Percentiles rank a stretch among this genome's conserved stretches.
These are phyloP conservation scores for Mycena citricolor DNA, from an alignment of 1,284 basidiomycete species.

Conservation along the genomic window DNA sequence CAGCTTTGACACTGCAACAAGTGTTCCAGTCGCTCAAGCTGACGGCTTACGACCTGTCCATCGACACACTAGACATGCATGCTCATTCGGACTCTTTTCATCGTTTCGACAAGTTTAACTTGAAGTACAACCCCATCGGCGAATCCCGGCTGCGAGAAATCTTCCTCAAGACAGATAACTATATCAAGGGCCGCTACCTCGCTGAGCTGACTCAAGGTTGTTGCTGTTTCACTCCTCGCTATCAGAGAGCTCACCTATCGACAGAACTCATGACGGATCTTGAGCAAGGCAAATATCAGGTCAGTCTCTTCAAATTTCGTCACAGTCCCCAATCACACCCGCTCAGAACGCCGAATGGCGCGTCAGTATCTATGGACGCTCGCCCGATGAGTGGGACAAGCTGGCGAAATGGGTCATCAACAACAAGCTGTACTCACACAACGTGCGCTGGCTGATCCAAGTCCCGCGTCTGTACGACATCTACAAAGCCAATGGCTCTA, in stretches of 20 bases:
- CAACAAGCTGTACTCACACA: constrained; percentile 93
- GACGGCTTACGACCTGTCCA: constrained; percentile 96
- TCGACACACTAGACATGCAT: constrained; percentile 99
- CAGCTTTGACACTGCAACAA: constrained; percentile 86
- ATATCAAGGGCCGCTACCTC: constrained; percentile 88
- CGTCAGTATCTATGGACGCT: constrained; percentile 90
- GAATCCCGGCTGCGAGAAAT: constrained; percentile 95
- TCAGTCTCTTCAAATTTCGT: constrained; percentile 29
- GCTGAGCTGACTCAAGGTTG: constrained; percentile 91
- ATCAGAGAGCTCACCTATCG: constrained; percentile 6
- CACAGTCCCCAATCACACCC: neutral
- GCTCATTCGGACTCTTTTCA: constrained; percentile 98
- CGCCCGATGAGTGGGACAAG: constrained; percentile 92
- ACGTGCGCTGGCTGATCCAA: constrained; percentile 98
- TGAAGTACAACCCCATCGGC: constrained; percentile 93
- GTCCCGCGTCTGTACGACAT: constrained; percentile 95
- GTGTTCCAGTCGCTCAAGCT: constrained; percentile 96
- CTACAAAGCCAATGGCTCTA: constrained; percentile 87
- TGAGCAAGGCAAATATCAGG: constrained; percentile 98
- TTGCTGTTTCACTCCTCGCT: constrained; percentile 16
- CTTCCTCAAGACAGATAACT: constrained; percentile 98
- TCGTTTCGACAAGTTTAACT: constrained; percentile 95
- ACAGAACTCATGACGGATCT: constrained; percentile 94
- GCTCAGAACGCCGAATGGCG: constrained; percentile 92
- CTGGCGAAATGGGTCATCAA: constrained; percentile 95